phyloP scores from a whole-genome alignment of 495 filamentous ascomycete genomes.

The Podospora pseudoanserina region DNA sequence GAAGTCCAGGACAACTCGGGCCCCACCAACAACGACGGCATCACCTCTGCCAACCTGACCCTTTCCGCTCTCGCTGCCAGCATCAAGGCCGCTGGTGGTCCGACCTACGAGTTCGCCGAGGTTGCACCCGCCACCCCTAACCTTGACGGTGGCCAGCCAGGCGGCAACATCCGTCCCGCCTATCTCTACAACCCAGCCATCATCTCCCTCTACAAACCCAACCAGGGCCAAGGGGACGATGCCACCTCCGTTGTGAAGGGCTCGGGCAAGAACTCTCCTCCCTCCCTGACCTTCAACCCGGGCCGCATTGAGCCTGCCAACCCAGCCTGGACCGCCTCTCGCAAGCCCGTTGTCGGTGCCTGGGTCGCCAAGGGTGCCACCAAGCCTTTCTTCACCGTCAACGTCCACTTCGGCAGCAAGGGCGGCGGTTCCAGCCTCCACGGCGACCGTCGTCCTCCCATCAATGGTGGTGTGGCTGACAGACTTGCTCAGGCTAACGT shows the following conservation, averaged over 20 bases:
- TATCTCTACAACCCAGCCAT: slow-evolving; percentile 56
- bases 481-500: slow-evolving; percentile 47
- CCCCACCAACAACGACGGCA: slow-evolving; percentile 44
- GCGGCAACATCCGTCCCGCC: slow-evolving; percentile 62
- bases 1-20: slow-evolving; percentile 61
- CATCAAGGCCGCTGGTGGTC: slow-evolving; percentile 37
- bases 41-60: slow-evolving; percentile 45
- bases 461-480: slow-evolving; percentile 53
- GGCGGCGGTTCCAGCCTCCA: slow-evolving; percentile 54
- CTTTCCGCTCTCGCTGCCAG: slow-evolving; percentile 43
- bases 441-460: slow-evolving; percentile 56
- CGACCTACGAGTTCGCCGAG: slow-evolving; percentile 46
- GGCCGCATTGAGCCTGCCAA: slow-evolving; percentile 56
- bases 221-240: slow-evolving; percentile 41
- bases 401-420: slow-evolving; percentile 57
- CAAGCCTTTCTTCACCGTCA: slow-evolving; percentile 54
- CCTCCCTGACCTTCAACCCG: slow-evolving; percentile 53
- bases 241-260: slow-evolving; percentile 48
- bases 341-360: slow-evolving; percentile 57
- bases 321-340: slow-evolving; percentile 47
- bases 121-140: slow-evolving; percentile 45
- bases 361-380: slow-evolving; percentile 48
- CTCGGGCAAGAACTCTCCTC: slow-evolving; percentile 21
- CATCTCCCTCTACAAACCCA: slow-evolving; percentile 47
- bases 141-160: slow-evolving; percentile 55